Evolutionary conservation across 495 filamentous ascomycete genomes (phyloP).

Genomic region (Chaetomidium leptoderma): DNA sequence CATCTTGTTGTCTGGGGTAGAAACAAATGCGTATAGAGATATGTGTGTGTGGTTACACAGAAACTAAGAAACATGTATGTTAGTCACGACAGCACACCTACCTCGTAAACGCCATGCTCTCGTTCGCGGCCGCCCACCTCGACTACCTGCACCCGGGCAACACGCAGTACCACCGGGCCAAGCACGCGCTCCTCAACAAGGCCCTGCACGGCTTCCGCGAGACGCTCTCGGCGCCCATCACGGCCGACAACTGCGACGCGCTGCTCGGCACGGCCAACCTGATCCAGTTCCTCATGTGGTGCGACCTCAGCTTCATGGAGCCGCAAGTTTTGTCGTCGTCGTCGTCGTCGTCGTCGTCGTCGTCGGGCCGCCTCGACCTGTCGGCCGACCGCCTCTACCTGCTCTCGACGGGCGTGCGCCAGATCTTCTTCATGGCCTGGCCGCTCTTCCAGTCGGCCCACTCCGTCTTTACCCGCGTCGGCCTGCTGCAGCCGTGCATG

Average conservation of each 20-base stretch:
- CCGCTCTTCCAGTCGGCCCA: conserved; percentile 14
- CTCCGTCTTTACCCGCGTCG: conserved; percentile 16
- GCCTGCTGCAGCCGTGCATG: conserved; percentile 23
- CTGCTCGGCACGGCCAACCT: conserved; percentile 32
- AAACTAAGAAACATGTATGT: background rate
- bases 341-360: too few relatives aligned
- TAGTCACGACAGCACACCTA: conserved; percentile 23
- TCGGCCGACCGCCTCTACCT: conserved; percentile 24
- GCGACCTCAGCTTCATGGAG: conserved; percentile 25
- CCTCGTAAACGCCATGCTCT: conserved; percentile 28
- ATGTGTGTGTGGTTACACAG: background rate
- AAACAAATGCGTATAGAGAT: background rate
- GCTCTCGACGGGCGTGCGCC: conserved; percentile 25
- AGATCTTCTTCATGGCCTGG: conserved; percentile 31
- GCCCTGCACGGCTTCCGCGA: conserved; percentile 23
- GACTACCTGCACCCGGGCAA: conserved; percentile 15
- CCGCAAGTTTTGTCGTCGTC: too few relatives aligned
- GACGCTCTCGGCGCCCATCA: conserved; percentile 21
- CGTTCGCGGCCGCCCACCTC: conserved; percentile 27
- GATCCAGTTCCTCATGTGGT: conserved; percentile 29
- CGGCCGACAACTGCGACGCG: conserved; percentile 38
- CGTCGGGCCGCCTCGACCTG: too few relatives aligned
- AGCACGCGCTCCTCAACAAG: conserved; percentile 17
- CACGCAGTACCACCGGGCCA: conserved; percentile 21
- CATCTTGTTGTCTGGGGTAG: background rate